Base-by-base conservation (phyloP, 768 basidiomycete genomes). In the Boletellus ananiceps region DNA sequence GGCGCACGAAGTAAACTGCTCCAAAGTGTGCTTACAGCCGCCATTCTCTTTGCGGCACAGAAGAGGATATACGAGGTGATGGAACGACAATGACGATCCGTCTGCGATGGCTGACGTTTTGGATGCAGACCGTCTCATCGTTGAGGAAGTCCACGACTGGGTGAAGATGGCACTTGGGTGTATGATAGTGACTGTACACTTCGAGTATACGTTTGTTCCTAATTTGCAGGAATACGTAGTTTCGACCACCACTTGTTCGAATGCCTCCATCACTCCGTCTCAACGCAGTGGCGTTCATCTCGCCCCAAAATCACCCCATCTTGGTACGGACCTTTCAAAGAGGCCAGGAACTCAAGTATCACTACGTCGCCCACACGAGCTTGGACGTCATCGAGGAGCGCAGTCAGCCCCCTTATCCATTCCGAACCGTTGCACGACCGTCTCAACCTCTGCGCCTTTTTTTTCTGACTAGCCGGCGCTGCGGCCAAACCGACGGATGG, bases 381-480 rank as follows among this genome's bases (percentile, higher is more conserved):
- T 69, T 95, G 58, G 92, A 95, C 68, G 86, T 93, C 48, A 82
- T 95, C 58, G 93, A 95, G 60, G 92, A 94, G 71, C 84, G 89
- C 75, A 82, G 92, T 92, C 59, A 70, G 83, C 65, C 50, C 50
- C 43, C 45, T 53, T 32, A 34, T 44, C 37, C 46, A 18, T 38
- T 18, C 16, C 33, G 23, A 37, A 18, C 13, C 39, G 19, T n/a
- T 34, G 36, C 40, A 40, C 44, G 12, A 47, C 37, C 35, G 35
- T 43, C 47, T 54, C 29, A 44, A 34, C 15, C 15, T 27, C 13
- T 29, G 29, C 29, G 8, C 1, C 1, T 15, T 16, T 32, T 23
- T 18, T n/a, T 39, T 36, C 27, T 42, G 3, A 23, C 18, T 42
- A 63, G 71, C 56, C 23, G 51, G 75, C 51, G 77, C 48, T 36